Evolutionary conservation across 768 basidiomycete species (phyloP), one percentile per base, ranked within the genome.

Genomic region (Xerocomellus dryophilus): DNA sequence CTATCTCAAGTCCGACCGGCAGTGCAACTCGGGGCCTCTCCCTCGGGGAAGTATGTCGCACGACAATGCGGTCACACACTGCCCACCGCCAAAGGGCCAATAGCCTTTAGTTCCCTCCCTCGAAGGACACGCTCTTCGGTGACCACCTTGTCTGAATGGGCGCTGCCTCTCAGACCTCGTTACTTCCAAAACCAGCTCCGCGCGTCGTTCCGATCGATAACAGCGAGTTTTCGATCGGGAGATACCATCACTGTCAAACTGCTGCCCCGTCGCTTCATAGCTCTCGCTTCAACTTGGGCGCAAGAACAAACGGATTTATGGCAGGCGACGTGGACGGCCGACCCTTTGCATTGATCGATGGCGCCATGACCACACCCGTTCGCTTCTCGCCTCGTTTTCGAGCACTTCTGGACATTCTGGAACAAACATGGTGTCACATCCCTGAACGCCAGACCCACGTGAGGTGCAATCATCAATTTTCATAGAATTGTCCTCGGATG

Each of bases 401-500:
- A 47, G 25, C 14, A 17, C 59, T 56, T 56, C 45, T 51, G 27
- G 54, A 53, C 15, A 21, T 53, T 59, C 58, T 65, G 61, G 62
- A 67, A 66, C 39, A 44, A 10, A 29, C 17, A 23, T 36, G 38
- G 35, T 20, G 43, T 39, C 36, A n/a, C n/a, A 45, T 38, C 23
- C 23, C 8, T 35, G 36, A 47, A 36, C 14, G 18, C 43, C 31
- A 53, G 50, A 35, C 21, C 60, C 51, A 65, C 60, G 59, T 42
- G 56, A 61, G 23, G 31, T 35, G 43, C 34, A 40, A 40, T 56
- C 31, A 46, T 48, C 29, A 47, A 46, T 47, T 40, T 66, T 61
- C 51, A 61, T 56, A 50, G 50, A 58, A 46, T 59, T 20, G 67
- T 68, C 69, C 67, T 68, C 67, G 67, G 69, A 68, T 41, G 66